These are phyloP conservation scores for Sporopachydermia cereana DNA, from an alignment of 1,139 yeast genomes.

Conservation along the genomic window DNA sequence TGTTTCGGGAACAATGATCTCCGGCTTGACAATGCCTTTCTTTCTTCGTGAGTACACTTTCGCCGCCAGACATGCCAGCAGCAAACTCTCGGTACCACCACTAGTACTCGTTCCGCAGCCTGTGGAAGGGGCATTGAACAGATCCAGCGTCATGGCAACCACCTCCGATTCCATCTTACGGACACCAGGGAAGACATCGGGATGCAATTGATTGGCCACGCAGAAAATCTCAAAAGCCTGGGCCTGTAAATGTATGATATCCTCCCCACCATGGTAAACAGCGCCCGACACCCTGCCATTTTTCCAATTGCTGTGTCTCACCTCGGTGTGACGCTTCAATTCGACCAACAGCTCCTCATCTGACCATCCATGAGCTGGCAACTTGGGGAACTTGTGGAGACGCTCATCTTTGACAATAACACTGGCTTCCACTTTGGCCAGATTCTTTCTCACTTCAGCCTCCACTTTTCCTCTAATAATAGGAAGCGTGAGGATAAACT, in stretches of 20 bases:
- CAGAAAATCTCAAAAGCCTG: constrained; percentile 65
- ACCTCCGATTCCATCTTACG: constrained; percentile 95
- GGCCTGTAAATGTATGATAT: constrained; percentile 59
- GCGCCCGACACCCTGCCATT: constrained; percentile 88
- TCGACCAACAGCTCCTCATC: constrained; percentile 33
- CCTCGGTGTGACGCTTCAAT: constrained; percentile 26
- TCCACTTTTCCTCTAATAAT: constrained; percentile 46
- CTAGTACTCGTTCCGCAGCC: constrained; percentile 89
- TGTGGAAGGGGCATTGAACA: constrained; percentile 60
- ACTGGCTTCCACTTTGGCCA: constrained; percentile 38
- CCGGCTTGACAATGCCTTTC: constrained; percentile 62
- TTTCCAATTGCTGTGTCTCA: constrained; percentile 71
- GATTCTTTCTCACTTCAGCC: constrained; percentile 40
- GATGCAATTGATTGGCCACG: constrained; percentile 90
- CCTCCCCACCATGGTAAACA: constrained; percentile 88
- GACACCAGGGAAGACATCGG: constrained; percentile 94
- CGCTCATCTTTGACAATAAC: constrained; percentile 40
- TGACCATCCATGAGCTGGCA: constrained; percentile 50
- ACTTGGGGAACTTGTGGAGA: constrained; percentile 34
- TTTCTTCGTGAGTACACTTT: constrained; percentile 41
- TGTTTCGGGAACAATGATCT: constrained; percentile 79
- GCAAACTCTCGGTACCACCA: constrained; percentile 93
- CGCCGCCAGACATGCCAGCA: constrained; percentile 81
- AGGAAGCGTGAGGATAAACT: constrained; percentile 37
- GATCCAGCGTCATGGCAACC: constrained; percentile 74